Conservation (phyloP, 1,284 basidiomycete genomes). For the Cryptococcus sp. region DNA sequence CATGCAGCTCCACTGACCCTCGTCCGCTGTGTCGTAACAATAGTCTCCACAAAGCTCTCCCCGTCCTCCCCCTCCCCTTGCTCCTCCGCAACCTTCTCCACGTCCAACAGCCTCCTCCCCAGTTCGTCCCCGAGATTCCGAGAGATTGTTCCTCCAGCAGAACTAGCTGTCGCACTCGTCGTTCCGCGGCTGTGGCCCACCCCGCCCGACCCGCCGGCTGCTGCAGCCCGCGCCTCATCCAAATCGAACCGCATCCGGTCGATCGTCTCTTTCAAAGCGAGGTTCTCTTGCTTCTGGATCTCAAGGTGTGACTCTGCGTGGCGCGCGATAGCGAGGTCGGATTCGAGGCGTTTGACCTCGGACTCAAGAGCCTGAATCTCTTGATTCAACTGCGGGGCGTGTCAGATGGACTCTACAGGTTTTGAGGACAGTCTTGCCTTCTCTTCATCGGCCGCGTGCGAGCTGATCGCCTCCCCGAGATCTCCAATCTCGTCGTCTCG, state of each 20-base stretch:
- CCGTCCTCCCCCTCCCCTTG: constrained; percentile 56
- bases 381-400: constrained; percentile 26
- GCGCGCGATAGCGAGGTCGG: constrained; percentile 64
- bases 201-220: constrained; percentile 16
- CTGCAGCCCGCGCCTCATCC: constrained; percentile 69
- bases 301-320: constrained; percentile 69
- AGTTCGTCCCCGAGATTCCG: constrained; percentile 80
- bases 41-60: constrained; percentile 47
- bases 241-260: constrained; percentile 85
- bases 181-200: constrained; percentile 35
- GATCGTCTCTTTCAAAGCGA: constrained; percentile 86
- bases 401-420: constrained; percentile 9
- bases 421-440: constrained; percentile 34
- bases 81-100: constrained; percentile 46
- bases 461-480: constrained; percentile 58
- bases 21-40: constrained; percentile 47
- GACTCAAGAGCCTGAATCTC: constrained; percentile 69
- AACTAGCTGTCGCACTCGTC: constrained; percentile 13
- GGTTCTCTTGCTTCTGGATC: constrained; percentile 85
- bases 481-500: constrained; percentile 69
- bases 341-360: constrained; percentile 62
- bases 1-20: constrained; percentile 10
- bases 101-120: constrained; percentile 55
- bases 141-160: constrained; percentile 59
- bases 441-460: constrained; percentile 61